Evolutionary conservation across 2,329 filamentous ascomycete species (phyloP), one percentile per base, ranked within the genome.

Genomic region (Exophiala lecanii-corni): DNA sequence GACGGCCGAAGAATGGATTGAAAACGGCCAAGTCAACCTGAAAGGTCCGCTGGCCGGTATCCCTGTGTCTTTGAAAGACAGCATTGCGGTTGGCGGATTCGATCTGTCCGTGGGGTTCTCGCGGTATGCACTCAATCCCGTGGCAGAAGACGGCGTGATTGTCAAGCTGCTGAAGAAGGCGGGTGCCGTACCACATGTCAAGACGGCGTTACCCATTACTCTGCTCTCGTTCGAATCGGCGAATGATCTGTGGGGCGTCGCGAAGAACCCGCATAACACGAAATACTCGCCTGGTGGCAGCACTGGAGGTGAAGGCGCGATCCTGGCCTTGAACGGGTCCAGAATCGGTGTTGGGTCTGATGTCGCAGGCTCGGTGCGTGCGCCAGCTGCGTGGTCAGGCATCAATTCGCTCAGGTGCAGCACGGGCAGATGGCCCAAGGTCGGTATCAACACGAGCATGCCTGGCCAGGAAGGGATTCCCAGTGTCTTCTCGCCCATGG

Each of bases 401-500:
- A 87, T 91, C 61, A 96, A 94, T 64, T 84, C 84, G 13, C 68
- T 96, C 17, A 80, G 86, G 25, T 95, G 89, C 66, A 89, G 86
- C 2, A 94, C 86, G 1, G 89, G 91, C 2, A 76, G 89, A 36
- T 96, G 89, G 88, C 87, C 88, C 1, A 94, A 94, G 63, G 75
- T 79, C 31, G 88, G 88, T 7, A 81, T 88, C 61, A 78, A 78
- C 49, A 95, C 89, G 0, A 89, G 84, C 56, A 95, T 95, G 88
- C 81, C 86, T 0, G 91, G 91, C 0, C 89, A 96, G 61, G 91
- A 96, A 60, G 89, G 89, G 1, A 81, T 96, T 21, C 81, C 87
- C 1, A 86, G 84, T 51, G 88, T 95, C 15, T 95, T 89, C 66
- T 91, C 86, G 45, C 89, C 89, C 4, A 96, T 97, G 91, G 79